Base-by-base conservation (phyloP, 768 basidiomycete genomes). In the Auriscalpium orientale region DNA sequence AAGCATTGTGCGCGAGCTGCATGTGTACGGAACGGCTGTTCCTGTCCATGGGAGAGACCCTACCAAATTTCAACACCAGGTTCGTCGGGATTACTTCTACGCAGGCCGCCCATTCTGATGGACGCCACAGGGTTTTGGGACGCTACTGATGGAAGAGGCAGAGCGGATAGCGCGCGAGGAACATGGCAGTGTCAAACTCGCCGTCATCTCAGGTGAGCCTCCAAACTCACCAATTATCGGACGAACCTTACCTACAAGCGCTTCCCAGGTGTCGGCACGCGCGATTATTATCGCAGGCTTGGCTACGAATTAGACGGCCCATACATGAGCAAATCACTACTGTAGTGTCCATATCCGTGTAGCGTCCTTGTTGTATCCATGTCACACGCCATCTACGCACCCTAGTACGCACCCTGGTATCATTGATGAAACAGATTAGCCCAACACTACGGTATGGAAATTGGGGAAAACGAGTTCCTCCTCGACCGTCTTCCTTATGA, bases 21-120 rank as follows among this genome's bases (percentile, higher is more conserved):
- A 95, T 73, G 95, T 99, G 20, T 98, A 99, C 67, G 97, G 97
- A 20, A 98, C 95, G 11, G 95, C 97, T 16, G 93, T 98, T 37
- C 93, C 94, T 6, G 93, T 99, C 37, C 95, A 98, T 68, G 93
- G 91, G 54, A 79, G 97, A 49, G 95, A 99, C 72, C 97, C 97
- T 18, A 98, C 94, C 36, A 97, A 95, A 72, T 98, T 98, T 77
- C 94, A 97, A 67, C 94, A 97, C 72, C 91, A 92, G 77, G 86
- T 85, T 49, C 55, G 72, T 56, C 3, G 12, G 8, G 11, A 20
- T 36, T 40, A 36, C 37, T 34, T 10, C 56, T 49, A 51, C 28
- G 28, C 28, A 28, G 28, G 7, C 28, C 28, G 47, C 40, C 28
- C 22, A 43, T n/a, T 33, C 48, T 62, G 40, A 50, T 10, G 2